Evolutionary conservation across 2,329 filamentous ascomycete species (phyloP).

Genomic region (Arthrobotrys sinensis): DNA sequence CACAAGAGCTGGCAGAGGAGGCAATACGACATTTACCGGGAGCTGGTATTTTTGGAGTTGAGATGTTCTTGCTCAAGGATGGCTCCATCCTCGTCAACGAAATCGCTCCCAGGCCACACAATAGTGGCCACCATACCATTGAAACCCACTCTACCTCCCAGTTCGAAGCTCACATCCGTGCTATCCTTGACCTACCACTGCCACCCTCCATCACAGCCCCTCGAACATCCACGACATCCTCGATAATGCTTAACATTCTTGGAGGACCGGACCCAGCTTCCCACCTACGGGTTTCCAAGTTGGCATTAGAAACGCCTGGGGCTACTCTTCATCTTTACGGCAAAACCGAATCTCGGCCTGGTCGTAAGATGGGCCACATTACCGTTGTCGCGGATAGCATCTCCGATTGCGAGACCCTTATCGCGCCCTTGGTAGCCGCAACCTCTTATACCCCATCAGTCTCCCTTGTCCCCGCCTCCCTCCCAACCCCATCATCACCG

Average conservation of each 20-base stretch:
- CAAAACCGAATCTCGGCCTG: slow-evolving; percentile 32
- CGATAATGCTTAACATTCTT: slow-evolving; percentile 73
- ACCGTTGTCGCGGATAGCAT: slow-evolving; percentile 78
- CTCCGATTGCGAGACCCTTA: slow-evolving; percentile 77
- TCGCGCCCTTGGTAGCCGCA: slow-evolving; percentile 74
- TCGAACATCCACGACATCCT: slow-evolving; percentile 70
- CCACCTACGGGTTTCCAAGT: slow-evolving; percentile 75
- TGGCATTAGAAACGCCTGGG: slow-evolving; percentile 74
- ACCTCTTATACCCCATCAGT: slow-evolving; percentile 41
- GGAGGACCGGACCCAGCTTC: slow-evolving; percentile 74
- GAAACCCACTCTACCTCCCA: slow-evolving; percentile 92
- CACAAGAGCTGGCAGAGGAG: slow-evolving; percentile 82
- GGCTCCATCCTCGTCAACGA: slow-evolving; percentile 84
- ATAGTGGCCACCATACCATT: slow-evolving; percentile 95
- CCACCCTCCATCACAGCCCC: slow-evolving; percentile 70
- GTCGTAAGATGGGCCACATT: slow-evolving; percentile 53
- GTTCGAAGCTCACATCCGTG: slow-evolving; percentile 88
- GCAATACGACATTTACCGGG: slow-evolving; percentile 86
- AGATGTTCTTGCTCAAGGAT: slow-evolving; percentile 89
- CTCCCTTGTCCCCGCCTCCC: slow-evolving; percentile 61
- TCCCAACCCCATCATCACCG: slow-evolving; percentile 70
- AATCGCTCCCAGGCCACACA: slow-evolving; percentile 86
- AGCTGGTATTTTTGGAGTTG: slow-evolving; percentile 94
- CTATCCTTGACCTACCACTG: slow-evolving; percentile 82
- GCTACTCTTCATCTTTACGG: slow-evolving; percentile 85